These are phyloP conservation scores for Primulina eburnea DNA, from an alignment of 257 asterid species.

Conservation along the genomic window DNA sequence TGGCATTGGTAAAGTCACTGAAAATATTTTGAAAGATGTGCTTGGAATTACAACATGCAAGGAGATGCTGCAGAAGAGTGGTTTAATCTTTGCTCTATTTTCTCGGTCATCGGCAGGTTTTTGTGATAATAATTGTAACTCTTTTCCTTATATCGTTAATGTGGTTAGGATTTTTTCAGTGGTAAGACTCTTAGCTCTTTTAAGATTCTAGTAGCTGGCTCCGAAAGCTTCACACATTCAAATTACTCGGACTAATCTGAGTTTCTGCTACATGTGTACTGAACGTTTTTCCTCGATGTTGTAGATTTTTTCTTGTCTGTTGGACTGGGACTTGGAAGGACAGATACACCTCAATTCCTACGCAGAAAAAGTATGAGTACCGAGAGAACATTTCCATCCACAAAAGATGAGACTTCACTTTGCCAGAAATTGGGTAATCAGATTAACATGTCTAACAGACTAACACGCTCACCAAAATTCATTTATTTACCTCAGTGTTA, in stretches of 20 bases:
- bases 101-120: slow-evolving; percentile 91
- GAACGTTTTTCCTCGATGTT: slow-evolving; percentile 26
- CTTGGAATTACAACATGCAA: slow-evolving; percentile 78
- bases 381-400: slow-evolving; percentile 93
- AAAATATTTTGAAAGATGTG: slow-evolving; percentile 69
- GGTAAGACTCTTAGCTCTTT: neutral
- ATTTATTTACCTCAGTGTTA: neutral
- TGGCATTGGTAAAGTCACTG: slow-evolving; percentile 97
- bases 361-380: slow-evolving; percentile 82
- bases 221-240: neutral
- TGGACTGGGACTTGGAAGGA: slow-evolving; percentile 86
- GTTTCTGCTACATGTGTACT: neutral
- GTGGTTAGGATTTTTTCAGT: neutral
- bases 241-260: slow-evolving; percentile 1
- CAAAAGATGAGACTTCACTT: slow-evolving; percentile 55
- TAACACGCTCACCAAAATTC: slow-evolving; percentile 2
- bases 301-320: slow-evolving; percentile 92
- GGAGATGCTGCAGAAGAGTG: slow-evolving; percentile 77
- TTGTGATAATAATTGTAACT: slow-evolving; percentile 20
- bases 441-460: slow-evolving; percentile 2
- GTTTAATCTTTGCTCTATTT: slow-evolving; percentile 73
- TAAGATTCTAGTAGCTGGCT: slow-evolving; percentile 6
- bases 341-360: slow-evolving; percentile 63
- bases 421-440: slow-evolving; percentile 67
- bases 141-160: slow-evolving; percentile 17